A percentile compares a stretch with the other conserved stretches of the same genome.
phyloP scores from a whole-genome alignment of 768 basidiomycete species.

The Trametes meyenii region DNA sequence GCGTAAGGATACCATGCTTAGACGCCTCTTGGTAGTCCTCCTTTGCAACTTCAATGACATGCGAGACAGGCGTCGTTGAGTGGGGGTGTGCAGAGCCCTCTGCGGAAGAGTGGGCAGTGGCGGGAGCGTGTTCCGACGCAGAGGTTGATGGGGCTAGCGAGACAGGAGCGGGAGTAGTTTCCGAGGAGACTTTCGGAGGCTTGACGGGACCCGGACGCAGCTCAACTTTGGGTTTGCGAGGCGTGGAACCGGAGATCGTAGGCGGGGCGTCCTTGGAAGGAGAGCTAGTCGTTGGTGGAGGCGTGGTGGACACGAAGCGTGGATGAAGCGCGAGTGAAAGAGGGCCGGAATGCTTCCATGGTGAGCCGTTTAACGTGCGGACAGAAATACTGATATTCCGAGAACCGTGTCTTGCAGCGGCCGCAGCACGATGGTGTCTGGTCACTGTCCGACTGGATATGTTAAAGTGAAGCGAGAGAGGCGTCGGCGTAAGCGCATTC shows the following conservation, averaged over 20 bases:
- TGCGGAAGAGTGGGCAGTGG: conserved; percentile 10
- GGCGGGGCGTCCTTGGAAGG: conserved; percentile 28
- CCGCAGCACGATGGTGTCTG: conserved; percentile 8
- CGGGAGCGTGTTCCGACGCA: conserved; percentile 22
- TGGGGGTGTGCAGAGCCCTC: conserved; percentile 11
- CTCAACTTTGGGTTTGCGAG: conserved; percentile 52
- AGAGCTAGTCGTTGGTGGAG: conserved; percentile 27
- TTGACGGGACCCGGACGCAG: conserved; percentile 68
- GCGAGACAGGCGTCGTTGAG: conserved; percentile 2
- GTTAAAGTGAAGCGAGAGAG: not conserved
- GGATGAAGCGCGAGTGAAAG: not conserved
- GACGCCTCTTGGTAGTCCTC: conserved; percentile 68
- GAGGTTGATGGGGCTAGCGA: conserved; percentile 22
- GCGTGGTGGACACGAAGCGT: conserved; percentile 33
- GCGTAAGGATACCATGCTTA: conserved; percentile 66
- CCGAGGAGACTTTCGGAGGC: conserved; percentile 36
- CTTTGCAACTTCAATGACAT: conserved; percentile 53
- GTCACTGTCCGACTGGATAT: conserved; percentile 19
- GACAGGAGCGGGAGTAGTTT: conserved; percentile 23
- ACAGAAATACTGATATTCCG: not conserved
- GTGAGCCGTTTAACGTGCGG: not conserved
- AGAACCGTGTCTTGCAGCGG: conserved; percentile 2
- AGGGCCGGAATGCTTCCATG: conserved; percentile 7
- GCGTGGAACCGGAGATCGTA: conserved; percentile 28
- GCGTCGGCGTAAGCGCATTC: not conserved